Percentiles rank a stretch among this genome's conserved stretches.
Conservation (phyloP, 306 rosid species). For the Gillenia trifoliata region DNA sequence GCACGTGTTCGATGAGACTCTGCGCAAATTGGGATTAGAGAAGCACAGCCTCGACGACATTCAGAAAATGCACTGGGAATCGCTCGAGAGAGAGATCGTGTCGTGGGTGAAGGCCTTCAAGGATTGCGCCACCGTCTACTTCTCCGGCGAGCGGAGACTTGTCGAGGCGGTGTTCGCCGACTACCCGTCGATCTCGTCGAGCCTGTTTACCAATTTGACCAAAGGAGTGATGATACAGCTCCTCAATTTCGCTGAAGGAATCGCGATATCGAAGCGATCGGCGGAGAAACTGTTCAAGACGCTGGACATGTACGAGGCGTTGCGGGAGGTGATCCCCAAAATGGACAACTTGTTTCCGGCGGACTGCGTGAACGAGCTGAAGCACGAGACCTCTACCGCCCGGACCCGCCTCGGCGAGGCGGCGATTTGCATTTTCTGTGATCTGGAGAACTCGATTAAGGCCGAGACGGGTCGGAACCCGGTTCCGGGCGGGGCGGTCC, state of each 20-base stretch:
- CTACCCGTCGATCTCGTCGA: slow-evolving; percentile 23
- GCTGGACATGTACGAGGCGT: slow-evolving; percentile 70
- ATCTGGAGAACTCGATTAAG: slow-evolving; percentile 59
- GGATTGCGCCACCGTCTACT: slow-evolving; percentile 40
- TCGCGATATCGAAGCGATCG: slow-evolving; percentile 44
- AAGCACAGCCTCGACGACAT: slow-evolving; percentile 50
- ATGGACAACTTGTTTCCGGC: slow-evolving; percentile 20
- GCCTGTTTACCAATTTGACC: slow-evolving; percentile 30
- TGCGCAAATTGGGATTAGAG: slow-evolving; percentile 38
- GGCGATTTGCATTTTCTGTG: slow-evolving; percentile 50
- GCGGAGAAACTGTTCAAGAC: slow-evolving; percentile 70
- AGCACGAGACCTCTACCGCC: slow-evolving; percentile 29
- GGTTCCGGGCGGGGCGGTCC: slow-evolving; percentile 68
- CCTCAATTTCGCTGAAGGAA: slow-evolving; percentile 56
- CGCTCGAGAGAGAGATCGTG: slow-evolving; percentile 45
- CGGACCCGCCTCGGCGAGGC: slow-evolving; percentile 36
- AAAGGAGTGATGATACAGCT: slow-evolving; percentile 40
- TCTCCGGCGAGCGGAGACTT: slow-evolving; percentile 40
- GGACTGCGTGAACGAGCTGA: slow-evolving; percentile 27
- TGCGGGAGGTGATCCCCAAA: slow-evolving; percentile 34
- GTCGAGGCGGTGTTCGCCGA: slow-evolving; percentile 40
- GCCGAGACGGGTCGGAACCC: slow-evolving; percentile 50
- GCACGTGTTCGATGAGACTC: slow-evolving; percentile 29
- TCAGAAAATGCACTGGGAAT: slow-evolving; percentile 63
- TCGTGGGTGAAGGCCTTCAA: slow-evolving; percentile 55